Conservation (phyloP, 1,139 yeast species). For the Protomyces lactucae-debilis region DNA sequence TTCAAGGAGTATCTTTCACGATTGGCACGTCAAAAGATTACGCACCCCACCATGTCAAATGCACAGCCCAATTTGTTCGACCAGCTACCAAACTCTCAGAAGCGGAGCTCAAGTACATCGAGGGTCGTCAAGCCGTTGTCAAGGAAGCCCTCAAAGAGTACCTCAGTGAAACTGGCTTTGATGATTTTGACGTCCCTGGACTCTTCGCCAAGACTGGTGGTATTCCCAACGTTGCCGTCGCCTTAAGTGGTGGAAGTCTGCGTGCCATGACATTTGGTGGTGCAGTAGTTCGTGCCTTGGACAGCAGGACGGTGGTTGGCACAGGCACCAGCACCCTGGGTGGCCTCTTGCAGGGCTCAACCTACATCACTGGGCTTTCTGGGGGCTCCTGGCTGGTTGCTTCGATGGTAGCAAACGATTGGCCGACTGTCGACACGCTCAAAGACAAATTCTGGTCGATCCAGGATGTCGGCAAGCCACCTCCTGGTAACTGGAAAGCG, state of each 20-base stretch:
- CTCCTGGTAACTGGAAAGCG: slow-evolving; percentile 53
- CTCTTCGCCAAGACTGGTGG: slow-evolving; percentile 44
- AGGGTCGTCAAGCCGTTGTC: slow-evolving; percentile 50
- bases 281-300: slow-evolving; percentile 76
- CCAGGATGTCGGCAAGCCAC: slow-evolving; percentile 54
- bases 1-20: no score
- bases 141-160: slow-evolving; percentile 52
- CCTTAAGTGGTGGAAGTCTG: slow-evolving; percentile 89
- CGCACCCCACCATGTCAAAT: neutral
- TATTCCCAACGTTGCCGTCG: slow-evolving; percentile 57
- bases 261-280: slow-evolving; percentile 88
- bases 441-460: slow-evolving; percentile 32
- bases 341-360: slow-evolving; percentile 70
- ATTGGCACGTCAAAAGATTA: no score
- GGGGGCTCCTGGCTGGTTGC: slow-evolving; percentile 85
- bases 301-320: slow-evolving; percentile 62
- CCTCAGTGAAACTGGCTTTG: slow-evolving; percentile 53
- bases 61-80: slow-evolving; percentile 33
- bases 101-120: slow-evolving; percentile 30
- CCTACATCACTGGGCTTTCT: slow-evolving; percentile 77
- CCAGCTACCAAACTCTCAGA: slow-evolving; percentile 26
- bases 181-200: slow-evolving; percentile 48
- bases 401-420: slow-evolving; percentile 45
- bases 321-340: slow-evolving; percentile 62
- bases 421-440: slow-evolving; percentile 30